Evolutionary conservation across 176 grass and related monocot species (phyloP), one percentile per base, ranked within the genome.

Genomic region (Melocanna baccifera): DNA sequence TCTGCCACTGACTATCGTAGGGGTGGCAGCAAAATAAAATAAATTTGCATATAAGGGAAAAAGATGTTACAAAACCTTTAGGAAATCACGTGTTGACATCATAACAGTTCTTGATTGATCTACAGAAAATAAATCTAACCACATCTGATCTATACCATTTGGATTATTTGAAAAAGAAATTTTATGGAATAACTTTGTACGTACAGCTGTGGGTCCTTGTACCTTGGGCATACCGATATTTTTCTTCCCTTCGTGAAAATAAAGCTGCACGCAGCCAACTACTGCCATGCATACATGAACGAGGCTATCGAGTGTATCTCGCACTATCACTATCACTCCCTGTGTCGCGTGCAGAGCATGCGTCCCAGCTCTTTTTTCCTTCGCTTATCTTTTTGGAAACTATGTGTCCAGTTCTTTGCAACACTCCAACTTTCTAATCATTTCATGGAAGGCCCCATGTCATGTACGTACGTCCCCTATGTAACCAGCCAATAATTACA

Each of bases 321-420:
- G 39, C 75, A 59, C 81, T 73, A 67, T 74, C 69, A 23, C 74
- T 79, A 19, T 18, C 28, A 74, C 75, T 63, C 30, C 26, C 4
- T 67, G 48, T 67, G 59, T 84, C 69, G 81, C 87, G 59, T 89
- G 76, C 61, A 67, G 76, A 85, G 61, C 87, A 68, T 80, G 81
- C 81, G 67, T 80, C 40, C 75, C 75, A 25, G 67, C 20, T 20
- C 37, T 18, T 23, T 76, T 9, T 34, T 2, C 43, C 7, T 30
- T 9, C 37, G 22, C 61, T 36, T 19, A 34, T 58, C 20, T 32
- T 62, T 61, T 69, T 4, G 52, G 63, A 69, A 87, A 59, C 71
- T 64, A 25, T 50, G 63, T 50, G 15, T 19, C 4, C 52, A 41
- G 50, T 76, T 82, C 43, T 29, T 78, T n/a, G 55, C 64, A 56